Conservation (phyloP, 2,329 filamentous ascomycete species). For the Colletotrichum sp. region DNA sequence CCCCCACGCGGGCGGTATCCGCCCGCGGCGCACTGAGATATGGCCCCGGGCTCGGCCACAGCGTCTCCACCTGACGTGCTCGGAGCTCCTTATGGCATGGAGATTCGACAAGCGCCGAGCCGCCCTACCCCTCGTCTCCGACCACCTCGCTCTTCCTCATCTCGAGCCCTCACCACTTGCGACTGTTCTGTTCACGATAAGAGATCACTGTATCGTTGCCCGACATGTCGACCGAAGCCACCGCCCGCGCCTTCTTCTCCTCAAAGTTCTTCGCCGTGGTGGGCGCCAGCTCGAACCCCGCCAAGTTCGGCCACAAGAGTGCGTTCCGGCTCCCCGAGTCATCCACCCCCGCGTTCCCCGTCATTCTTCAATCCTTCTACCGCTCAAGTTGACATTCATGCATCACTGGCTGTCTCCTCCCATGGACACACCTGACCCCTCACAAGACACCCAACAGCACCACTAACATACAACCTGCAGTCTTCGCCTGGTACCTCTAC, state of each 20-base stretch:
- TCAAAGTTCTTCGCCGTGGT: conserved; percentile 84
- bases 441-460: background rate
- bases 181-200: background rate
- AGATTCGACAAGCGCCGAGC: conserved; percentile 10
- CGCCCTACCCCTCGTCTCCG: conserved; percentile 11
- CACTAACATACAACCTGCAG: conserved; percentile 45
- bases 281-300: conserved; percentile 82
- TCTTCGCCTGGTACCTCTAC: conserved; percentile 86
- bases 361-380: background rate
- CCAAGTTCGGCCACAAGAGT: conserved; percentile 92
- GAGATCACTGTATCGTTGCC: background rate
- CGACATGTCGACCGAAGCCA: conserved; percentile 69
- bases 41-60: background rate
- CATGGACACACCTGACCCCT: background rate
- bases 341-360: background rate
- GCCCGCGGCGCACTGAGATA: background rate
- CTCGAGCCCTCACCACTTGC: background rate
- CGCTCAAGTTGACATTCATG: background rate
- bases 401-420: background rate
- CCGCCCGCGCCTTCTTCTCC: conserved; percentile 80
- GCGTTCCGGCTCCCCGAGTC: conserved; percentile 26
- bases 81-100: background rate
- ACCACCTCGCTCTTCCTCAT: background rate
- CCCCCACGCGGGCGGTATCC: background rate
- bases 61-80: conserved; percentile 11